Percentiles rank a stretch among this genome's conserved stretches.
Evolutionary conservation across 305 asterid genomes (phyloP).

Genomic region (Fraxinus platypoda): DNA sequence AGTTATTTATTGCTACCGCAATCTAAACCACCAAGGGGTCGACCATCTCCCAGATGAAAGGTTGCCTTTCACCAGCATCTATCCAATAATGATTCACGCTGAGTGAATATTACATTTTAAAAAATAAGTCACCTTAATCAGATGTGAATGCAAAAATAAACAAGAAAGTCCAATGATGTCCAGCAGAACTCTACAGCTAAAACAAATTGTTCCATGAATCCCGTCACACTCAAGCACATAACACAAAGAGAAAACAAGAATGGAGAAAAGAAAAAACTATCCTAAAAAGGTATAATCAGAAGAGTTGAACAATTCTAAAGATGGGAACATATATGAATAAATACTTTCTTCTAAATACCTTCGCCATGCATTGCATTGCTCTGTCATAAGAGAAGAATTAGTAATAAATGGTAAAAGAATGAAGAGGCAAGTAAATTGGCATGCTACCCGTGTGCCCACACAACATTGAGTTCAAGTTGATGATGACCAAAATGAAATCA

Average conservation of each 20-base stretch:
- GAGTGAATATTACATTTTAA: background rate
- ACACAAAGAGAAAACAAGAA: background rate
- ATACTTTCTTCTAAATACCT: background rate
- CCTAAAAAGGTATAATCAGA: background rate
- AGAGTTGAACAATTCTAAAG: background rate
- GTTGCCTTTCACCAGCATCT: background rate
- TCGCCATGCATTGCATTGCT: background rate
- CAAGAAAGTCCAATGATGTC: background rate
- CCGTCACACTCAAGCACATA: background rate
- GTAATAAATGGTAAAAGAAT: background rate
- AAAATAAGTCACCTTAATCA: background rate
- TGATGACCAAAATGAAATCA: background rate
- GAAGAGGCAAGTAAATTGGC: background rate
- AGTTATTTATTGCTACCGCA: background rate
- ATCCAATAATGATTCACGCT: background rate
- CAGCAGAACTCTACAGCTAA: background rate
- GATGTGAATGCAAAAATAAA: background rate
- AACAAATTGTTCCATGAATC: background rate
- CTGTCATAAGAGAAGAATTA: background rate
- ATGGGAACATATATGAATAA: background rate
- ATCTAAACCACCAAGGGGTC: background rate
- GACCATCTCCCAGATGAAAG: background rate
- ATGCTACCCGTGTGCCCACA: background rate
- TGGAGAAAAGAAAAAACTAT: background rate
- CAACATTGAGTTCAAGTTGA: constrained; percentile 4